phyloP scores from a whole-genome alignment of 805 yeast genomes.

The Clavispora carvajalis region DNA sequence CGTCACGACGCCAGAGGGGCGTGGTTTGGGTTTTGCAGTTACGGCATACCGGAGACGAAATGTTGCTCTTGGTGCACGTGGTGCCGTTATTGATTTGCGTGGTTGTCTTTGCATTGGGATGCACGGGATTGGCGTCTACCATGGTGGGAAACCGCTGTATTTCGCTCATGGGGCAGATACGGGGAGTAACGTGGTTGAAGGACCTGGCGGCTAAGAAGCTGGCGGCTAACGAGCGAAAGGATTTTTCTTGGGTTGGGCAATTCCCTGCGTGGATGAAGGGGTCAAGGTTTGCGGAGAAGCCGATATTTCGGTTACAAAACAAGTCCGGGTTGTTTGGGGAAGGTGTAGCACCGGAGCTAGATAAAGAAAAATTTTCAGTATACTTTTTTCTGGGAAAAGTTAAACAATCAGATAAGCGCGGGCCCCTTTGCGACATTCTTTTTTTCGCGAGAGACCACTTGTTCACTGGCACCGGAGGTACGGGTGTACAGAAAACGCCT shows the following conservation, averaged over 20 bases:
- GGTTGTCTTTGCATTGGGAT: slow-evolving; percentile 62
- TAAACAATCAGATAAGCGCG: slow-evolving; percentile 9
- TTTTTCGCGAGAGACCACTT: background rate
- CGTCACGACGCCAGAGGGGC: slow-evolving; percentile 94
- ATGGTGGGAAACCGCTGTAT: slow-evolving; percentile 16
- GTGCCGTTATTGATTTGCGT: slow-evolving; percentile 55
- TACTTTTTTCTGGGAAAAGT: slow-evolving; percentile 1
- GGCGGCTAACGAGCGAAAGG: background rate
- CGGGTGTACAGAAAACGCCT: background rate
- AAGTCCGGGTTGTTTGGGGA: background rate
- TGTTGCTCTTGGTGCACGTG: slow-evolving; percentile 59
- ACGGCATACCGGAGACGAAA: slow-evolving; percentile 69
- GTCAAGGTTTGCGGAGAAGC: background rate
- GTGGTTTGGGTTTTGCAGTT: slow-evolving; percentile 92
- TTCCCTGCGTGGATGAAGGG: background rate
- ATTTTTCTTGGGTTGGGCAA: background rate
- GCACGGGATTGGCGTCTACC: slow-evolving; percentile 32
- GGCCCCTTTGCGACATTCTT: slow-evolving; percentile 2
- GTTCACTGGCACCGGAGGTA: background rate
- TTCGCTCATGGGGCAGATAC: slow-evolving; percentile 11
- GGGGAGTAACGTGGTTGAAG: too few relatives aligned
- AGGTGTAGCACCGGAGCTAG: background rate
- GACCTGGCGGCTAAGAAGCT: too few relatives aligned
- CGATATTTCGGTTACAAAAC: background rate
- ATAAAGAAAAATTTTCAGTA: slow-evolving; percentile 10